Evolutionary conservation across 1,139 yeast species (phyloP).

Genomic region (Geotrichum cucujoidarum): DNA sequence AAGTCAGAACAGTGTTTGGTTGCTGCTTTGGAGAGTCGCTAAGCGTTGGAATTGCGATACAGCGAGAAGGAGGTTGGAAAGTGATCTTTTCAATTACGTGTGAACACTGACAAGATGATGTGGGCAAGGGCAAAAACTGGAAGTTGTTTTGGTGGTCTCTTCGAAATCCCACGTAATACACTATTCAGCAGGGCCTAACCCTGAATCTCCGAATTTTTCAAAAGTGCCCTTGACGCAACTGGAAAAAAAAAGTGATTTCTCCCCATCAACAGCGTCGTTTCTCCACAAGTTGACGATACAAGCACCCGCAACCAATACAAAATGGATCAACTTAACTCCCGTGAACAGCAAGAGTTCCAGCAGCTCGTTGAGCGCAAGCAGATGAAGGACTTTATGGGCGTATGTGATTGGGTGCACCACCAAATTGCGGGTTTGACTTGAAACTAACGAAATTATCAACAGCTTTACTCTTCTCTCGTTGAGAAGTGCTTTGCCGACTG

Average conservation of each 20-base stretch:
- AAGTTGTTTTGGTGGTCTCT: conserved; percentile 4
- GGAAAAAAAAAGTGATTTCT: no score
- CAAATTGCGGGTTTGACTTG: conserved; percentile 8
- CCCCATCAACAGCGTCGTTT: background rate
- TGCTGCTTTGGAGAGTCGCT: no score
- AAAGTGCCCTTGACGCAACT: no score
- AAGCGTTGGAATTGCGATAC: no score
- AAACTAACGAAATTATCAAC: background rate
- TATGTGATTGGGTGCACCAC: conserved; percentile 29
- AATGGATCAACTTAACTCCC: conserved; percentile 54
- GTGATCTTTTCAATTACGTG: background rate
- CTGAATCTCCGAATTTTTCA: background rate
- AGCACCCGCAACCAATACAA: background rate
- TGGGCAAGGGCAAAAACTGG: conserved; percentile 1
- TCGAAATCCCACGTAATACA: conserved; percentile 7
- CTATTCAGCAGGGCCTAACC: background rate
- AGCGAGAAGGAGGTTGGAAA: background rate
- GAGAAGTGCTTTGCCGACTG: conserved; percentile 97
- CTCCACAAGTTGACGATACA: background rate
- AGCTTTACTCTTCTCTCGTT: conserved; percentile 82
- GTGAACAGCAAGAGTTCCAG: conserved; percentile 95
- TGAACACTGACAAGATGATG: background rate
- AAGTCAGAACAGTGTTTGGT: background rate
- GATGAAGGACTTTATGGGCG: conserved; percentile 97
- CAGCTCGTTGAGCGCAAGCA: conserved; percentile 94